phyloP scores from a whole-genome alignment of 176 grass and related monocot genomes.

The Hsuehochloa calcarea region DNA sequence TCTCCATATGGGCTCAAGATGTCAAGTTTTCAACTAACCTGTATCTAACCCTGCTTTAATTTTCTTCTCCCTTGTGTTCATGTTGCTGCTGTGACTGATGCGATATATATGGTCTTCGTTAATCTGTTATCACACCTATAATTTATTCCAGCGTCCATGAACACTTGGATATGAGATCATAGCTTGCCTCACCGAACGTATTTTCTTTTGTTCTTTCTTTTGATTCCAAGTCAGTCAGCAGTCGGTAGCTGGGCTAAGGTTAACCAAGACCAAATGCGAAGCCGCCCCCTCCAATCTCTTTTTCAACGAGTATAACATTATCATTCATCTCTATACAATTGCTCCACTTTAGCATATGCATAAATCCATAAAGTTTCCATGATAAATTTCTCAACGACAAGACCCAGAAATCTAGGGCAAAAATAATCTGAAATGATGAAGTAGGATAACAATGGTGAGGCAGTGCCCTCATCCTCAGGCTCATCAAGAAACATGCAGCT shows the following conservation, averaged over 20 bases:
- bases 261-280: not conserved
- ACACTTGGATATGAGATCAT: not conserved
- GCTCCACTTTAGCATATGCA: not conserved
- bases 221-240: not conserved
- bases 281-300: not conserved
- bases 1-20: not conserved
- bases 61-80: not conserved
- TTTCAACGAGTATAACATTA: not conserved
- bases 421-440: slow-evolving; percentile 17
- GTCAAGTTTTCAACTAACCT: not conserved
- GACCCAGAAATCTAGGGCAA: slow-evolving; percentile 28
- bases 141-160: not conserved
- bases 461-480: slow-evolving; percentile 23
- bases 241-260: not conserved
- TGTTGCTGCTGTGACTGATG: not conserved
- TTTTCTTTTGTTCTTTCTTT: not conserved
- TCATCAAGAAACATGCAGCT: not conserved
- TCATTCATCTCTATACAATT: not conserved
- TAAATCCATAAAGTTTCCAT: not conserved
- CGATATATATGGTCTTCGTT: not conserved
- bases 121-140: not conserved
- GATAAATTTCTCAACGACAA: not conserved
- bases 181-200: slow-evolving; percentile 30
- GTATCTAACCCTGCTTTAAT: not conserved
- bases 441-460: slow-evolving; percentile 2